Evolutionary conservation across 345 rosid species (phyloP).

Genomic region (Citrus australasica): DNA sequence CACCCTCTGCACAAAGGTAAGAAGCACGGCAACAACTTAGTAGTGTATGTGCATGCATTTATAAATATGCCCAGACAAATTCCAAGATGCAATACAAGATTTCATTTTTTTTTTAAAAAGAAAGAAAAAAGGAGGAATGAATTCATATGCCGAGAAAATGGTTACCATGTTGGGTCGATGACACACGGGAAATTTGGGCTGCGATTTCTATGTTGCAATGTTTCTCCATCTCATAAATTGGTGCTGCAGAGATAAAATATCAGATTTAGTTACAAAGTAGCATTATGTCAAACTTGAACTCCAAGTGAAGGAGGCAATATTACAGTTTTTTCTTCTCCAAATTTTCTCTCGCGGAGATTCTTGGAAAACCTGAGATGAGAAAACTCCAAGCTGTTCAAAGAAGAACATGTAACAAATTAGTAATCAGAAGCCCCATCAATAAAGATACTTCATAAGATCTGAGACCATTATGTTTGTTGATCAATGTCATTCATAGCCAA

Average conservation of each 20-base stretch:
- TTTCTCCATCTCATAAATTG: slow-evolving; percentile 91
- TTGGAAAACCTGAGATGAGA: slow-evolving; percentile 95
- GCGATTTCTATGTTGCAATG: slow-evolving; percentile 95
- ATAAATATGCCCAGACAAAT: neutral
- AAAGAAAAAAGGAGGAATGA: neutral
- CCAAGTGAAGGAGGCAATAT: slow-evolving; percentile 10
- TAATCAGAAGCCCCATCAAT: neutral
- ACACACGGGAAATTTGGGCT: slow-evolving; percentile 65
- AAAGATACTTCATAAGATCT: neutral
- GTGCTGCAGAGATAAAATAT: slow-evolving; percentile 51
- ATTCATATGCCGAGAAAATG: neutral
- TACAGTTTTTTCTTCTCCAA: slow-evolving; percentile 80
- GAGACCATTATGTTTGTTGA: neutral
- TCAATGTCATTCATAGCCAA: neutral
- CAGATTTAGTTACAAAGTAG: slow-evolving; percentile 15
- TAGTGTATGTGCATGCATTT: neutral
- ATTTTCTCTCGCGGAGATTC: slow-evolving; percentile 78
- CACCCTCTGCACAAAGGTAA: slow-evolving; percentile 59
- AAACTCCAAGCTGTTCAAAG: slow-evolving; percentile 84
- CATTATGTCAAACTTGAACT: slow-evolving; percentile 16
- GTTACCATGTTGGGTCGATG: slow-evolving; percentile 51
- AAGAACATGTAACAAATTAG: slow-evolving; percentile 15
- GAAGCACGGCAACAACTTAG: neutral
- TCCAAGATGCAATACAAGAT: neutral
- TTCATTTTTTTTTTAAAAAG: neutral